These are phyloP conservation scores for Coniella lustricola DNA, from an alignment of 2,329 filamentous ascomycete species.

Conservation along the genomic window DNA sequence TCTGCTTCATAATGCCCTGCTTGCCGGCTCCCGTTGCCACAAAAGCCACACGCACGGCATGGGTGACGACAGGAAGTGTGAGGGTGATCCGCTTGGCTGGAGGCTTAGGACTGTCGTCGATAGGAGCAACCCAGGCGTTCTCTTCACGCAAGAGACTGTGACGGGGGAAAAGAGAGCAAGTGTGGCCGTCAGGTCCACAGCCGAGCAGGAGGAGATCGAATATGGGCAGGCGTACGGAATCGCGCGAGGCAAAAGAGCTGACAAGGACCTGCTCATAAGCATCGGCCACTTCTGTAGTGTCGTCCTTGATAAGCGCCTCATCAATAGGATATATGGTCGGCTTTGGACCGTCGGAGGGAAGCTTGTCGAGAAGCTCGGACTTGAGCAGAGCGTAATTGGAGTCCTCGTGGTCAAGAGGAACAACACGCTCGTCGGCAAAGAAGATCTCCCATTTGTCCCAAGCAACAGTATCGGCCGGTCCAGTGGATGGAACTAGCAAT, in stretches of 20 bases:
- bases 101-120: constrained; percentile 91
- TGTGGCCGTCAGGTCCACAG: constrained; percentile 93
- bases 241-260: constrained; percentile 77
- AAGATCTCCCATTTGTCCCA: constrained; percentile 96
- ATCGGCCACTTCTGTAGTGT: constrained; percentile 88
- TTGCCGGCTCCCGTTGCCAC: constrained; percentile 85
- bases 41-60: constrained; percentile 81
- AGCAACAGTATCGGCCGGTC: constrained; percentile 55
- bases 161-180: constrained; percentile 90
- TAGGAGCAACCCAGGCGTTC: constrained; percentile 85
- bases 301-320: constrained; percentile 47
- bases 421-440: constrained; percentile 94
- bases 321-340: constrained; percentile 80
- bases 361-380: constrained; percentile 79
- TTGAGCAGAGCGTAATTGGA: constrained; percentile 91
- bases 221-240: constrained; percentile 88
- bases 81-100: constrained; percentile 86
- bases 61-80: constrained; percentile 82
- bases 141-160: constrained; percentile 81
- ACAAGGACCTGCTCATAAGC: constrained; percentile 88
- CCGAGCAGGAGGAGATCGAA: constrained; percentile 93
- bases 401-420: constrained; percentile 84
- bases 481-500: constrained; percentile 53
- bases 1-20: constrained; percentile 85
- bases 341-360: constrained; percentile 58